These are phyloP conservation scores for Micractinium conductrix DNA, from an alignment of 139 green algal species.

Conservation along the genomic window DNA sequence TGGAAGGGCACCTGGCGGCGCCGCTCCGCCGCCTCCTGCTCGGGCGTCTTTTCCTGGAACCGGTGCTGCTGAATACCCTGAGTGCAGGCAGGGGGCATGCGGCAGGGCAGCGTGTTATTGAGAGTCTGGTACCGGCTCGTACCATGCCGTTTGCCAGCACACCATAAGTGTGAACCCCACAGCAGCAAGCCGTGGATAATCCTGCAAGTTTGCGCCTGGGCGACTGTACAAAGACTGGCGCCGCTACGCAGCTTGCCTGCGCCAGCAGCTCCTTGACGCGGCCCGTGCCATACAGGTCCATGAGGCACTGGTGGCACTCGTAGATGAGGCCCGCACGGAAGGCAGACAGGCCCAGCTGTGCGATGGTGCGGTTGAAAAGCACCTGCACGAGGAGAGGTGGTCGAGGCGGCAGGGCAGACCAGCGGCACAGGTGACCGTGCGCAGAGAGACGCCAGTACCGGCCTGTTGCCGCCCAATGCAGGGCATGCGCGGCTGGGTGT, in stretches of 20 bases:
- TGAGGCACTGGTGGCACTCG: slow-evolving; percentile 91
- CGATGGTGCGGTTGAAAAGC: slow-evolving; percentile 97
- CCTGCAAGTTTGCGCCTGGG: too few relatives aligned
- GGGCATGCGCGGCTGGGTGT: too few relatives aligned
- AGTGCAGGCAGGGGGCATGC: too few relatives aligned
- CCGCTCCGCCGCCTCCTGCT: slow-evolving; percentile 97
- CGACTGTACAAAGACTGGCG: too few relatives aligned
- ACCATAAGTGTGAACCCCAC: too few relatives aligned
- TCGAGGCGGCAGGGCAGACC: not conserved
- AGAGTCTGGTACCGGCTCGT: too few relatives aligned
- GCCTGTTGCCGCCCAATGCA: too few relatives aligned
- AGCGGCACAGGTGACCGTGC: not conserved
- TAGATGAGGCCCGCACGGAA: slow-evolving; percentile 90
- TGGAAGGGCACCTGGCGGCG: slow-evolving; percentile 98
- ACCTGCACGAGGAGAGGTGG: slow-evolving; percentile 83
- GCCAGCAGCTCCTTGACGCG: slow-evolving; percentile 98
- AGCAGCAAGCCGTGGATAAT: too few relatives aligned
- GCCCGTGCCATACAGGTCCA: slow-evolving; percentile 92
- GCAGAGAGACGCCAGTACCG: too few relatives aligned
- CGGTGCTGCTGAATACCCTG: slow-evolving; percentile 51
- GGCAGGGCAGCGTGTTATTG: too few relatives aligned
- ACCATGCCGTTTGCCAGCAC: too few relatives aligned
- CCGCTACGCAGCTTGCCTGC: slow-evolving; percentile 60
- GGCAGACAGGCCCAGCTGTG: slow-evolving; percentile 94
- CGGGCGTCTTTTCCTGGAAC: slow-evolving; percentile 79